Percentiles rank a stretch among this genome's conserved stretches.
Conservation (phyloP, 2,329 filamentous ascomycete species). For the Emydomyces testavorans region DNA sequence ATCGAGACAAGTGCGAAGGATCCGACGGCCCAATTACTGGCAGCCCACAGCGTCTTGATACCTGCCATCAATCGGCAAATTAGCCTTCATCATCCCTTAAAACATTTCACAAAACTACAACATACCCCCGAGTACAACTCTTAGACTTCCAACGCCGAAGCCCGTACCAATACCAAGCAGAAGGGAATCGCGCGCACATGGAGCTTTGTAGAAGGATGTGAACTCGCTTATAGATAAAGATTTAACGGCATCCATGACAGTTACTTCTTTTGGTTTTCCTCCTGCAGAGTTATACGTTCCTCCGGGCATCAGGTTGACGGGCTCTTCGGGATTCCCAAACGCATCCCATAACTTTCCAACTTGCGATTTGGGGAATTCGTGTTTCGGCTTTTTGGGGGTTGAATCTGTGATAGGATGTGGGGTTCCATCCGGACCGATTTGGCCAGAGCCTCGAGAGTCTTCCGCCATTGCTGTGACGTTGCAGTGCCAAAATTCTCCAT, state of each 20-base stretch:
- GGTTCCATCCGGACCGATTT: constrained; percentile 1
- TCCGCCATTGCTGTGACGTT: constrained; percentile 13
- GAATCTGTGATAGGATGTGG: constrained; percentile 13
- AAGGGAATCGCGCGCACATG: constrained; percentile 73
- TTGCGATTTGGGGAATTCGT: constrained; percentile 36
- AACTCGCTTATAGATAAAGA: constrained; percentile 43
- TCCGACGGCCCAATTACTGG: constrained; percentile 77
- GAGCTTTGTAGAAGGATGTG: constrained; percentile 58
- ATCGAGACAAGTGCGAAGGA: constrained; percentile 60
- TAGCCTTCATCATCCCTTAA: neutral
- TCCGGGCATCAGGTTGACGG: constrained; percentile 45
- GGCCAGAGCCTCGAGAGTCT: constrained; percentile 15
- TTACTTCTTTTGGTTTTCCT: constrained; percentile 38
- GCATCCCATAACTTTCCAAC: constrained; percentile 40
- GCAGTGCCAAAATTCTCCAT: neutral
- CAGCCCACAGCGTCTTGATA: constrained; percentile 49
- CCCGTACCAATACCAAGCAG: constrained; percentile 73
- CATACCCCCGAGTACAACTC: constrained; percentile 63
- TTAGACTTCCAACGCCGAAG: constrained; percentile 60
- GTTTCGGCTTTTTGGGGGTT: constrained; percentile 27
- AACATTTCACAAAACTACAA: constrained; percentile 3
- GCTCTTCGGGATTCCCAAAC: constrained; percentile 39
- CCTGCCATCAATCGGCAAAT: constrained; percentile 20
- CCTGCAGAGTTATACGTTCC: constrained; percentile 50
- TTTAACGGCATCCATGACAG: constrained; percentile 33